Percentiles rank a stretch among this genome's conserved stretches.
phyloP scores from a whole-genome alignment of 1,139 yeast genomes.

The Pneumocystis canis region DNA sequence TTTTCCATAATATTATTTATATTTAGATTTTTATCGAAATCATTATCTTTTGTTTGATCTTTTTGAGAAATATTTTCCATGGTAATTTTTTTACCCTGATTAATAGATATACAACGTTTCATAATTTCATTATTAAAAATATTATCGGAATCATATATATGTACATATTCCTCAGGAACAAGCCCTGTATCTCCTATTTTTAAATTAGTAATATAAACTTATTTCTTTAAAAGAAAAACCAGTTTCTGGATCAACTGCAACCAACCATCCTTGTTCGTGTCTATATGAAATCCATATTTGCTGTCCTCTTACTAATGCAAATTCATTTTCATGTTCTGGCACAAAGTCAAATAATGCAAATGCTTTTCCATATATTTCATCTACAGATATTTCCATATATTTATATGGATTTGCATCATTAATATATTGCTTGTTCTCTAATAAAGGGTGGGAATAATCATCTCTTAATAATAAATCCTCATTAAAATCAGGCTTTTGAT shows the following conservation, averaged over 20 bases:
- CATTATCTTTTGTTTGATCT: background rate
- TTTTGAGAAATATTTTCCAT: background rate
- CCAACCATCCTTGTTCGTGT: constrained; percentile 98
- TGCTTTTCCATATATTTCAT: constrained; percentile 46
- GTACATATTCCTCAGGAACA: constrained; percentile 90
- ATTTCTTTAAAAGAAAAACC: constrained; percentile 6
- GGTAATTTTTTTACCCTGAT: background rate
- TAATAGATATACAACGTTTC: background rate
- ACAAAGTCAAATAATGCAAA: constrained; percentile 76
- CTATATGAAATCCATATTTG: constrained; percentile 71
- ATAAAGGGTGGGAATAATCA: background rate
- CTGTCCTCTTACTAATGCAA: constrained; percentile 67
- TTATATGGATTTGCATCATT: background rate
- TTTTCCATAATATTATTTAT: background rate
- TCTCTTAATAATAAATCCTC: background rate
- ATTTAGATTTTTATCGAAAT: background rate
- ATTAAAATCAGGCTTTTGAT: background rate
- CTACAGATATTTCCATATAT: constrained; percentile 12
- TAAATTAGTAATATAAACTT: background rate
- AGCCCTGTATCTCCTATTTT: constrained; percentile 68
- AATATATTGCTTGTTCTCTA: background rate
- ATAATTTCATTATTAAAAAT: background rate
- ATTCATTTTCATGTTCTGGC: constrained; percentile 91
- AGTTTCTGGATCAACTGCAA: constrained; percentile 66
- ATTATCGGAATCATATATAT: constrained; percentile 24